phyloP scores from a whole-genome alignment of 192 early-diverging fungal genomes.

The Phycomyces nitens region DNA sequence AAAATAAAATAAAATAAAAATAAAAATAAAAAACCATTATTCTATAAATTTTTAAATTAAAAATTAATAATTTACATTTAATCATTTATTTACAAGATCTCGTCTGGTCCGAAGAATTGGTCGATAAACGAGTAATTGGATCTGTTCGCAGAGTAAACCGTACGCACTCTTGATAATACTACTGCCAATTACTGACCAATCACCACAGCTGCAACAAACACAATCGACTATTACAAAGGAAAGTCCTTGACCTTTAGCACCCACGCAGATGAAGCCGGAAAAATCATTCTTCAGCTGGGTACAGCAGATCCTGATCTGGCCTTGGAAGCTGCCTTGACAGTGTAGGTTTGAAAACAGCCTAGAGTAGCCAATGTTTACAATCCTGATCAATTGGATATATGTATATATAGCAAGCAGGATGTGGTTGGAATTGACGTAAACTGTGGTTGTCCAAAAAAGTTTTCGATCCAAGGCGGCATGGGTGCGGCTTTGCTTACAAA shows the following conservation, averaged over 20 bases:
- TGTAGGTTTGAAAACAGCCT: slow-evolving; percentile 54
- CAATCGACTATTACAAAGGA: slow-evolving; percentile 72
- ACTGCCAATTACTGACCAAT: too few species aligned
- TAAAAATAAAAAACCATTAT: too few species aligned
- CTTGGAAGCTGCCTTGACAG: slow-evolving; percentile 74
- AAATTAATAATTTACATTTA: too few species aligned
- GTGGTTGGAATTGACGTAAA: slow-evolving; percentile 92
- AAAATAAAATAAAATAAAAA: too few species aligned
- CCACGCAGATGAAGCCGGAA: slow-evolving; percentile 70
- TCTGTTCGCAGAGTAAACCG: slow-evolving; percentile 72
- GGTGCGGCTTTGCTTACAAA: slow-evolving; percentile 85
- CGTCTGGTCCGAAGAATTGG: slow-evolving; percentile 86
- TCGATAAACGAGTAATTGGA: slow-evolving; percentile 82
- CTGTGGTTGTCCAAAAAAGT: slow-evolving; percentile 97
- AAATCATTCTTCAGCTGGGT: slow-evolving; percentile 92
- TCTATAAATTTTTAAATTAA: too few species aligned
- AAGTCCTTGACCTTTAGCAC: slow-evolving; percentile 66
- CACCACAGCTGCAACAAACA: slow-evolving; percentile 54
- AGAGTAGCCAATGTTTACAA: background rate
- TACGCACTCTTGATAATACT: slow-evolving; percentile 37
- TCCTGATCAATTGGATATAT: background rate
- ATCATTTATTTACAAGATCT: too few species aligned
- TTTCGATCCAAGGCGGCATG: slow-evolving; percentile 92
- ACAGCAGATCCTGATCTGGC: slow-evolving; percentile 83
- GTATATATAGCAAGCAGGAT: slow-evolving; percentile 63